Percentiles rank a stretch among this genome's conserved stretches.
Conservation (phyloP, 2,329 filamentous ascomycete species). For the Curvularia sp. region DNA sequence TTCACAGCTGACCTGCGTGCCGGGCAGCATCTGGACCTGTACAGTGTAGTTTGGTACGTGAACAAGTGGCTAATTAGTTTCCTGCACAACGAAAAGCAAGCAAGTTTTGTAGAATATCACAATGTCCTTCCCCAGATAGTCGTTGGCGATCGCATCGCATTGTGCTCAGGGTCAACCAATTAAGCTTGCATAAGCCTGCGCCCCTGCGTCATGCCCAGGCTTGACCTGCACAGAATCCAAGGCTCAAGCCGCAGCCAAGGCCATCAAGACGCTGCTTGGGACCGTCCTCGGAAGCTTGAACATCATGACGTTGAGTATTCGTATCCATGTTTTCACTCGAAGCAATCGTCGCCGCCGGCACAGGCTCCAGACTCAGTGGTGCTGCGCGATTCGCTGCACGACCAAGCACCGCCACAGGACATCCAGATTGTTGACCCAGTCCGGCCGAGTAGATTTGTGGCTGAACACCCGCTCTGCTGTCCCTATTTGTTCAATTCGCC, state of each 20-base stretch:
- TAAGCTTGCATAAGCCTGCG: constrained; percentile 25
- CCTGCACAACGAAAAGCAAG: neutral
- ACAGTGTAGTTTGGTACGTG: neutral
- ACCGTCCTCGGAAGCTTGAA: constrained; percentile 27
- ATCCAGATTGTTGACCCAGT: neutral
- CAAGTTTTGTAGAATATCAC: neutral
- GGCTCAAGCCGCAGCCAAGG: constrained; percentile 27
- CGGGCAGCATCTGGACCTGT: neutral
- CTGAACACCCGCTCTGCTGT: constrained; percentile 3
- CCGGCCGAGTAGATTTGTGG: constrained; percentile 7
- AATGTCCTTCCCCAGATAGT: neutral
- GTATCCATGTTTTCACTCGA: constrained; percentile 7
- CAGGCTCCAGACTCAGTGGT: neutral
- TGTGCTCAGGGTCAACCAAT: constrained; percentile 14
- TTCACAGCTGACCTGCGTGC: neutral
- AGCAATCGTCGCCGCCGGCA: neutral
- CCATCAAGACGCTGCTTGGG: constrained; percentile 8
- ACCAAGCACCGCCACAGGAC: constrained; percentile 8
- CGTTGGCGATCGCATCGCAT: constrained; percentile 1
- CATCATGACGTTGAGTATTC: constrained; percentile 29
- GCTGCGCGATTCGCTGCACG: constrained; percentile 13
- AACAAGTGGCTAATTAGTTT: neutral
- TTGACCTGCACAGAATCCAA: neutral
- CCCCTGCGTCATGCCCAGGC: constrained; percentile 17
- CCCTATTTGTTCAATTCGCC: constrained; percentile 6